These are phyloP conservation scores for Tetrapyrgos nigripes DNA, from an alignment of 1,284 basidiomycete species.

Conservation along the genomic window DNA sequence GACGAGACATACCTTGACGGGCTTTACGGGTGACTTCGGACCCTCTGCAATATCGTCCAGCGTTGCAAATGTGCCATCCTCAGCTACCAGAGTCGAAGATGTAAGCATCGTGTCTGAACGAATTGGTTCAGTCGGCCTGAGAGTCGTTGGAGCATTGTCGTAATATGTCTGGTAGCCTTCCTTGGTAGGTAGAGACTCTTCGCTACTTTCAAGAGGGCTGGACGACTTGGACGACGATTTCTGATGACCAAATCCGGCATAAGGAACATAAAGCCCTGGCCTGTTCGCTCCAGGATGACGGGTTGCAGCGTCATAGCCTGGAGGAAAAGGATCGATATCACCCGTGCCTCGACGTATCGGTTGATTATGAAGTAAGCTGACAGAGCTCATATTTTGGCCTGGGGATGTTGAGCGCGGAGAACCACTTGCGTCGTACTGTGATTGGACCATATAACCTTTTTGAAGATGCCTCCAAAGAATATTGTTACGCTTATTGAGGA, in stretches of 20 bases:
- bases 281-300: neutral
- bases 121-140: slow-evolving; percentile 7
- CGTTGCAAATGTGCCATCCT: slow-evolving; percentile 19
- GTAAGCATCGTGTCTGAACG: slow-evolving; percentile 21
- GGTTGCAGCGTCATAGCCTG: neutral
- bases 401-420: slow-evolving; percentile 1
- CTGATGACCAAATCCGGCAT: slow-evolving; percentile 10
- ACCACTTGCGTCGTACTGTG: slow-evolving; percentile 26
- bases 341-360: neutral
- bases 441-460: slow-evolving; percentile 32
- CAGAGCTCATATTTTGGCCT: neutral
- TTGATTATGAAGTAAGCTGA: neutral
- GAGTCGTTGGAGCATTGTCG: slow-evolving; percentile 9
- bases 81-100: slow-evolving; percentile 33
- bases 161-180: slow-evolving; percentile 8
- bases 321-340: neutral
- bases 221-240: slow-evolving; percentile 8
- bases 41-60: no score
- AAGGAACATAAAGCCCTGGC: slow-evolving; percentile 8
- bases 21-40: no score
- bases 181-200: neutral
- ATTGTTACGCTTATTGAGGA: slow-evolving; percentile 30
- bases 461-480: slow-evolving; percentile 31
- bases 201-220: neutral
- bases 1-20: no score